These are phyloP conservation scores for Chlamydomonas schloesseri DNA, from an alignment of 139 green algal species.

Conservation along the genomic window DNA sequence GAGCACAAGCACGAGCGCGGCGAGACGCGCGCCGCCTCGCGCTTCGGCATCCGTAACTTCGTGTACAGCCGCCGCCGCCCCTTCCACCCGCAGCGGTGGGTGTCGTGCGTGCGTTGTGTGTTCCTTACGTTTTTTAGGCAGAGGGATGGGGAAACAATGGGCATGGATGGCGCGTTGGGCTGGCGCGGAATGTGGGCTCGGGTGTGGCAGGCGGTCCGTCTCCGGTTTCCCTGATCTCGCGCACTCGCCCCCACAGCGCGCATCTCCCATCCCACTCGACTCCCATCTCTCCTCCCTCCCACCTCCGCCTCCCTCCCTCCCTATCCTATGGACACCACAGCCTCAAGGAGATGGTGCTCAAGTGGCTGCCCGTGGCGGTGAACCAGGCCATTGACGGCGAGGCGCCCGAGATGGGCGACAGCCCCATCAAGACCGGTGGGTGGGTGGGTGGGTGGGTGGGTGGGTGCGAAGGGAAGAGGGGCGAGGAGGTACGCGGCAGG, in stretches of 20 bases:
- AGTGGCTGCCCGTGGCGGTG: conserved; percentile 87
- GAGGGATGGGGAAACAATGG: no score
- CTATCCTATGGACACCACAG: no score
- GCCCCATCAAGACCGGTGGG: conserved; percentile 83
- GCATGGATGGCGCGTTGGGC: no score
- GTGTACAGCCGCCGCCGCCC: conserved; percentile 87
- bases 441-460: background rate
- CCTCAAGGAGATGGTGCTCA: conserved; percentile 81
- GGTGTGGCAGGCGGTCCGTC: no score
- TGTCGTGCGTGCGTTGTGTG: background rate
- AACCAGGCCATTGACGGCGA: conserved; percentile 79
- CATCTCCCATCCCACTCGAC: no score
- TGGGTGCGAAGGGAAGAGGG: background rate
- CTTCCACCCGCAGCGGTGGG: conserved; percentile 89
- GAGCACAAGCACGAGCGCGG: conserved; percentile 50
- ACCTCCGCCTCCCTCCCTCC: no score
- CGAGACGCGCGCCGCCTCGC: conserved; percentile 60
- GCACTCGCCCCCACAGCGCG: no score
- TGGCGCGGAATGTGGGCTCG: no score
- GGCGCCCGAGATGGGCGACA: conserved; percentile 60
- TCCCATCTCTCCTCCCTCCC: no score
- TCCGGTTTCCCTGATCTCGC: no score
- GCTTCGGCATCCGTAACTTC: conserved; percentile 93
- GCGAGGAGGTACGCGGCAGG: no score
- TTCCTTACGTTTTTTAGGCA: no score